A percentile compares a stretch with the other conserved stretches of the same genome.
phyloP scores from a whole-genome alignment of 2,329 filamentous ascomycete species.

The Myriosclerotinia curreyana region DNA sequence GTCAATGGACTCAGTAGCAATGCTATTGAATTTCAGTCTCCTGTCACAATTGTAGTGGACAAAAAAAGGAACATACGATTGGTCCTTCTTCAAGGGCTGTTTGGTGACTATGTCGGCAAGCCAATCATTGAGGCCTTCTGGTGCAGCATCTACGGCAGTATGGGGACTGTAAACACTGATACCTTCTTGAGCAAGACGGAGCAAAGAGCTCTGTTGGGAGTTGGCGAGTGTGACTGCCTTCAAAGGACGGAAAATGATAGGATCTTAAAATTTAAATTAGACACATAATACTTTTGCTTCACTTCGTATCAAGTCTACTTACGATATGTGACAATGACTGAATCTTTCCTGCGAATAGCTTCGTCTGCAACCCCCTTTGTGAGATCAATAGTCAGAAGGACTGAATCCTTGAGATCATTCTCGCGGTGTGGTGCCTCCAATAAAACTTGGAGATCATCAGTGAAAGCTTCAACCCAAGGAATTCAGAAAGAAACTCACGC shows the following conservation, averaged over 20 bases:
- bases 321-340: constrained; percentile 89
- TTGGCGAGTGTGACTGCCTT: constrained; percentile 84
- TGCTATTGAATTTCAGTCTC: constrained; percentile 28
- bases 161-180: constrained; percentile 96
- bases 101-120: constrained; percentile 76
- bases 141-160: constrained; percentile 86
- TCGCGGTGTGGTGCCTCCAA: constrained; percentile 65
- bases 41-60: neutral
- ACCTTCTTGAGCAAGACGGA: constrained; percentile 77
- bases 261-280: constrained; percentile 55
- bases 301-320: constrained; percentile 36
- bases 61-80: constrained; percentile 16
- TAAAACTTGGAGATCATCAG: constrained; percentile 50
- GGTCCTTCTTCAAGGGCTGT: constrained; percentile 9
- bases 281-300: neutral
- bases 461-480: neutral
- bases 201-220: constrained; percentile 79
- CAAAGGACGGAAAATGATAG: constrained; percentile 91
- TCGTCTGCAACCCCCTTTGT: constrained; percentile 87
- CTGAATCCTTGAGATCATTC: constrained; percentile 59
- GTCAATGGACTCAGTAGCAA: neutral
- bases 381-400: constrained; percentile 84
- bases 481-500: constrained; percentile 41
- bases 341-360: constrained; percentile 72
- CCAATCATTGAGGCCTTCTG: constrained; percentile 88